Base-by-base conservation (phyloP, 768 basidiomycete species). In the Phaeotremella fagi region DNA sequence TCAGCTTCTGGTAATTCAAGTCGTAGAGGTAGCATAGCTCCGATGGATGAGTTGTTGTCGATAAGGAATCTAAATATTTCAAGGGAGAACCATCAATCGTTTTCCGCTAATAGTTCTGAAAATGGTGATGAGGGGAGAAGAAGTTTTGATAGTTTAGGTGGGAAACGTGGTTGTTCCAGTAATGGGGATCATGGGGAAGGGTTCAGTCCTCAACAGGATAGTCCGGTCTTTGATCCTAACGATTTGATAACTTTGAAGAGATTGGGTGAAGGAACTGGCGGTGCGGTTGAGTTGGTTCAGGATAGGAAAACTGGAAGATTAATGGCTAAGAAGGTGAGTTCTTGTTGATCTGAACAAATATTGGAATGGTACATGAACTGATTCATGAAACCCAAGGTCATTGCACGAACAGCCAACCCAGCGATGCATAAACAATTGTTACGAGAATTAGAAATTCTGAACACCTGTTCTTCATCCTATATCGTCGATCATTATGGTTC, bases 401-500 rank as follows among this genome's bases (percentile, higher is more conserved):
- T 76, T 29, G 70, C 72, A 1, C 64, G 71, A 7, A 73, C 75
- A 3, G 64, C 73, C 23, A 74, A 75, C 38, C 75, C 75, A 9
- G 45, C 67, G 22, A 73, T 75, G 57, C 75, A 76, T 60, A 71
- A 71, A 33, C 75, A 76, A 51, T 69, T 76, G 36, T 61, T 76
- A 1, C 68, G 71, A 9, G 75, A 76, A 54, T 64, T 76, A 3
- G 63, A 71, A 42, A 72, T 75, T 54, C 69, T 76, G 42, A 68
- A 73, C 36, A 58, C 65, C 14, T 76, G 73, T 52, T 33, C 57
- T 28, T 75, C 71, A n/a, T 73, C 75, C 1, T 65, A 65, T 48
- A 75, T 76, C 54, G 73, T 76, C 35, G 55, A 73, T 14, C 75
- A 76, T 59, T 75, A 68, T 52, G 75, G 75, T 14, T 74, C 75